A percentile compares a stretch with the other conserved stretches of the same genome.
Evolutionary conservation across 805 yeast species (phyloP).

Genomic region (Metschnikowia rubicola): DNA sequence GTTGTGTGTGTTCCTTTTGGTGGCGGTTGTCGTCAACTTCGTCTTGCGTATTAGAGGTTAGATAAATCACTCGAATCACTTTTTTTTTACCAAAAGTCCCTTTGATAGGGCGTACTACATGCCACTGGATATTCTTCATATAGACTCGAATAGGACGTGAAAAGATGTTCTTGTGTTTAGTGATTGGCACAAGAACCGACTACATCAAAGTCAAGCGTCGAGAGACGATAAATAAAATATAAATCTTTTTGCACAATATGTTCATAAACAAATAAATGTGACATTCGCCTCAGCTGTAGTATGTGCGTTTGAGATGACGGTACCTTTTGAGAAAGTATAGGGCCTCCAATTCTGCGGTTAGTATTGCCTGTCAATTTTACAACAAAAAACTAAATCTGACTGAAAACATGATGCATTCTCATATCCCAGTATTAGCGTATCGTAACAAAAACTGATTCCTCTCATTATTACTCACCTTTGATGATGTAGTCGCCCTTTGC

Average conservation of each 20-base stretch:
- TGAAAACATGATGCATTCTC: background rate
- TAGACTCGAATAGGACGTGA: too few species aligned
- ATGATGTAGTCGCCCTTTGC: conserved; percentile 27
- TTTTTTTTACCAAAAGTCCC: too few species aligned
- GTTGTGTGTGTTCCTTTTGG: conserved; percentile 87
- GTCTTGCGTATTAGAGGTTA: conserved; percentile 64
- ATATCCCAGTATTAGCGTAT: background rate
- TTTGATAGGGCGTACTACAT: too few species aligned
- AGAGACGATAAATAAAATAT: background rate
- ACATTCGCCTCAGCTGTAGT: conserved; percentile 3
- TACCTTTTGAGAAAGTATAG: conserved; percentile 31
- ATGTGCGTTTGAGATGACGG: conserved; percentile 37
- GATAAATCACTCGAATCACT: background rate
- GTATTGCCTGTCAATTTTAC: background rate
- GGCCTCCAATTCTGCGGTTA: conserved; percentile 29
- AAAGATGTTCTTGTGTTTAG: too few species aligned
- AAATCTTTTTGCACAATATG: background rate
- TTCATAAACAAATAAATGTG: background rate
- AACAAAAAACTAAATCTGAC: background rate
- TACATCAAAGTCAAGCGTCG: too few species aligned
- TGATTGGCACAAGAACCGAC: too few species aligned
- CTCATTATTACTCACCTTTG: conserved; percentile 20
- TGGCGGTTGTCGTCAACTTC: conserved; percentile 93
- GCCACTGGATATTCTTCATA: too few species aligned
- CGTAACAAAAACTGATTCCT: background rate